Conservation (phyloP, 306 rosid genomes). For the Quercus alba region DNA sequence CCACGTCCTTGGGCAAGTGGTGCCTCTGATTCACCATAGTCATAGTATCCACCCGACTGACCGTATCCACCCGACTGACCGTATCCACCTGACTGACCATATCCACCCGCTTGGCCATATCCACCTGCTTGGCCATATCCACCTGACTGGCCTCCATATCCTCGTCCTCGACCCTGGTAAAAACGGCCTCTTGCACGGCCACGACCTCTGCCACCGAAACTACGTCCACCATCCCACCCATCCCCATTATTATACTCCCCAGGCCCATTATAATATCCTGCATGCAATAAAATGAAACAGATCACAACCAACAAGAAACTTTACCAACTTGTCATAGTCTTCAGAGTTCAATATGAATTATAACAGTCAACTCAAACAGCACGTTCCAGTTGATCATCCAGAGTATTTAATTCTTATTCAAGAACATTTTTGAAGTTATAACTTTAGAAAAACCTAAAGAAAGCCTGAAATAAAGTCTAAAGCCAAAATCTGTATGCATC, state of each 20-base stretch:
- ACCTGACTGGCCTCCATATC: slow-evolving; percentile 47
- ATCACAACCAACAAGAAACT: not conserved
- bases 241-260: slow-evolving; percentile 63
- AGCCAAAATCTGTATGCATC: too few relatives aligned
- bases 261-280: slow-evolving; percentile 68
- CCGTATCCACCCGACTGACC: not conserved
- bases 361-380: not conserved
- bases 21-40: slow-evolving; percentile 61
- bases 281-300: not conserved
- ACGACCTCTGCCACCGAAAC: slow-evolving; percentile 74
- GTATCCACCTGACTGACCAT: slow-evolving; percentile 32
- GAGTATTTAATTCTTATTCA: too few relatives aligned
- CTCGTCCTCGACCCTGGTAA: slow-evolving; percentile 60
- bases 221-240: slow-evolving; percentile 72
- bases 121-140: slow-evolving; percentile 50
- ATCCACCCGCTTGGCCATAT: slow-evolving; percentile 45
- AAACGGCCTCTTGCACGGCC: slow-evolving; percentile 63
- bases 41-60: slow-evolving; percentile 52
- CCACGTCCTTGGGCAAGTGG: slow-evolving; percentile 62
- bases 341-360: not conserved
- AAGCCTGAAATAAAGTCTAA: too few relatives aligned
- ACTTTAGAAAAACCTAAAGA: too few relatives aligned
- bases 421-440: too few relatives aligned
- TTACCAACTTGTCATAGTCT: not conserved
- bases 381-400: too few relatives aligned